Percentiles rank a stretch among this genome's conserved stretches.
These are phyloP conservation scores for Royoungia palumana DNA, from an alignment of 768 basidiomycete species.

Conservation along the genomic window DNA sequence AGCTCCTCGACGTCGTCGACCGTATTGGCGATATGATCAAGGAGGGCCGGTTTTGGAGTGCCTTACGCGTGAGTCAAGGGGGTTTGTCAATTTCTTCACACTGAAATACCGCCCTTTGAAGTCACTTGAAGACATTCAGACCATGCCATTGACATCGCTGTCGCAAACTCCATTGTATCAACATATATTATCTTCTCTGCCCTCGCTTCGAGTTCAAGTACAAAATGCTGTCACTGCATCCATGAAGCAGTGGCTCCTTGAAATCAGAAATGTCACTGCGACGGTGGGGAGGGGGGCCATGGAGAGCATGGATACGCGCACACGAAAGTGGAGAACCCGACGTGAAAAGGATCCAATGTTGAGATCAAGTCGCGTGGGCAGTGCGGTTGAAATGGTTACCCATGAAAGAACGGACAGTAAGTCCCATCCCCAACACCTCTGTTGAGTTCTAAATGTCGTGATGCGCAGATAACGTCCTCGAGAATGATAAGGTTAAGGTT, in stretches of 20 bases:
- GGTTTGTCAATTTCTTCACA: constrained; percentile 22
- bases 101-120: constrained; percentile 37
- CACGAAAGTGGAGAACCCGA: constrained; percentile 76
- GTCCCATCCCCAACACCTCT: constrained; percentile 26
- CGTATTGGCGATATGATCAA: constrained; percentile 91
- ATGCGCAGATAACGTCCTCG: constrained; percentile 76
- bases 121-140: constrained; percentile 95
- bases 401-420: constrained; percentile 94
- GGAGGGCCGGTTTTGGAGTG: constrained; percentile 95
- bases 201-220: constrained; percentile 84
- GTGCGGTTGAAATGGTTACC: constrained; percentile 87
- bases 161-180: constrained; percentile 93
- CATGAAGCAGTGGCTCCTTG: constrained; percentile 94
- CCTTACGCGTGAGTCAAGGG: constrained; percentile 70
- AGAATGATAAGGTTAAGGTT: constrained; percentile 83
- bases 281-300: constrained; percentile 84
- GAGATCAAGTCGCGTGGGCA: constrained; percentile 75
- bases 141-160: constrained; percentile 82
- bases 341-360: constrained; percentile 83
- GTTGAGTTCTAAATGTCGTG: constrained; percentile 7
- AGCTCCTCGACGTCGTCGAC: constrained; percentile 89
- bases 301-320: constrained; percentile 84
- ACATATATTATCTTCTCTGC: constrained; percentile 86
- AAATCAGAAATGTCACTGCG: constrained; percentile 85
- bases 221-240: constrained; percentile 93